Evolutionary conservation across 352 stramenopile species (phyloP).

Genomic region (Phytophthora palmivora): DNA sequence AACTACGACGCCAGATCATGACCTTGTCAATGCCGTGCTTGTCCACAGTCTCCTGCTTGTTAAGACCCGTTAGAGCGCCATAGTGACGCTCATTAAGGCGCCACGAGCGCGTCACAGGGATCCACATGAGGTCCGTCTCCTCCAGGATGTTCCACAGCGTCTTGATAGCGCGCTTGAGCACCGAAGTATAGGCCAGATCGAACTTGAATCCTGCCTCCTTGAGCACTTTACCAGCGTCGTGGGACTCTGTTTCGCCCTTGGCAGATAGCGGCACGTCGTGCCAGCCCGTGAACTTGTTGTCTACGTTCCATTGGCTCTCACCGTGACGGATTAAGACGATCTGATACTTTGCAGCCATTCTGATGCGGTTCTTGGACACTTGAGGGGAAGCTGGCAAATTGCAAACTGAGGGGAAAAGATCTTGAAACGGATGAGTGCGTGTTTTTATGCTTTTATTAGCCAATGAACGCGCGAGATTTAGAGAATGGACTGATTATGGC

Average conservation of each 20-base stretch:
- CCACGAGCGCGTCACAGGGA: constrained; percentile 94
- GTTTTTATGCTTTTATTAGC: constrained; percentile 24
- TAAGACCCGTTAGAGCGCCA: constrained; percentile 96
- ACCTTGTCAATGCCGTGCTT: constrained; percentile 99
- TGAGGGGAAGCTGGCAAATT: constrained; percentile 36
- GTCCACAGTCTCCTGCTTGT: constrained; percentile 99
- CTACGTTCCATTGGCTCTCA: constrained; percentile 98
- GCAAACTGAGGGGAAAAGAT: constrained; percentile 38
- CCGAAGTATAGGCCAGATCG: constrained; percentile 96
- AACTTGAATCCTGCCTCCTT: constrained; percentile 93
- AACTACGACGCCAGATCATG: constrained; percentile 97
- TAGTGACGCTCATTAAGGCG: constrained; percentile 99
- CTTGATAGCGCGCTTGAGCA: constrained; percentile 98
- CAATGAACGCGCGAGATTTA: constrained; percentile 8
- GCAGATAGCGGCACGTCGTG: constrained; percentile 95
- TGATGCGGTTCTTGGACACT: background rate
- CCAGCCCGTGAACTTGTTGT: constrained; percentile 99
- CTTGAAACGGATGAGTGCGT: constrained; percentile 3
- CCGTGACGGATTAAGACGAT: constrained; percentile 94
- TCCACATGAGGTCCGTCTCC: constrained; percentile 97
- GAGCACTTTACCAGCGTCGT: constrained; percentile 95
- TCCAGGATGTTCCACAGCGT: constrained; percentile 98
- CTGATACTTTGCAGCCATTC: constrained; percentile 82
- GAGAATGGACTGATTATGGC: background rate
- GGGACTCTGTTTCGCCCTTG: constrained; percentile 92